phyloP scores from a whole-genome alignment of 371 early-diverging fungal genomes.

The Mortierella sp. region DNA sequence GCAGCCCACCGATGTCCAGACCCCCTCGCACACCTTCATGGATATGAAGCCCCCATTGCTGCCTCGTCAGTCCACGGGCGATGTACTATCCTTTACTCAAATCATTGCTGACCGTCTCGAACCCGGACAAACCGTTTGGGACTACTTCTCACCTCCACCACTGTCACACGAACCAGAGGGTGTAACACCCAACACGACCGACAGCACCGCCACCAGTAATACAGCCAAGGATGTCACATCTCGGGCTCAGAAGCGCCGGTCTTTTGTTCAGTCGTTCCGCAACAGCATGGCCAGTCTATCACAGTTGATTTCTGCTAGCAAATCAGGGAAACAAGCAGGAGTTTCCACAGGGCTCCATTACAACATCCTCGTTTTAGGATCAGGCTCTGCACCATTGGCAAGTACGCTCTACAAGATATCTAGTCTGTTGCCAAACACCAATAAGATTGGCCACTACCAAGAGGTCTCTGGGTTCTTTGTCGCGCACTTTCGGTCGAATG shows the following conservation, averaged over 20 bases:
- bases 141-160: slow-evolving; percentile 34
- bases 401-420: slow-evolving; percentile 52
- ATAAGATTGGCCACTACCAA: slow-evolving; percentile 49
- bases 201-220: slow-evolving; percentile 5
- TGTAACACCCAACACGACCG: neutral
- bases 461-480: slow-evolving; percentile 54
- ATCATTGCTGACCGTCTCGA: slow-evolving; percentile 48
- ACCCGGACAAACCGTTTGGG: slow-evolving; percentile 42
- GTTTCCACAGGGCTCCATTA: slow-evolving; percentile 33
- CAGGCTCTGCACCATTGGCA: slow-evolving; percentile 49
- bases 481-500: slow-evolving; percentile 43
- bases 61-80: slow-evolving; percentile 46
- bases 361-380: slow-evolving; percentile 47
- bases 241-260: slow-evolving; percentile 35
- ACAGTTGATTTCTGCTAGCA: slow-evolving; percentile 23
- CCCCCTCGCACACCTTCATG: slow-evolving; percentile 35
- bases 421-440: slow-evolving; percentile 26
- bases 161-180: slow-evolving; percentile 1
- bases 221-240: slow-evolving; percentile 14
- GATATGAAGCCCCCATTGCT: slow-evolving; percentile 42
- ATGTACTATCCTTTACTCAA: slow-evolving; percentile 41
- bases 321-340: neutral
- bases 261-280: slow-evolving; percentile 39
- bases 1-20: slow-evolving; percentile 1
- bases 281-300: slow-evolving; percentile 37